Evolutionary conservation across 805 yeast genomes (phyloP).

Genomic region (Sungouiella blattae): DNA sequence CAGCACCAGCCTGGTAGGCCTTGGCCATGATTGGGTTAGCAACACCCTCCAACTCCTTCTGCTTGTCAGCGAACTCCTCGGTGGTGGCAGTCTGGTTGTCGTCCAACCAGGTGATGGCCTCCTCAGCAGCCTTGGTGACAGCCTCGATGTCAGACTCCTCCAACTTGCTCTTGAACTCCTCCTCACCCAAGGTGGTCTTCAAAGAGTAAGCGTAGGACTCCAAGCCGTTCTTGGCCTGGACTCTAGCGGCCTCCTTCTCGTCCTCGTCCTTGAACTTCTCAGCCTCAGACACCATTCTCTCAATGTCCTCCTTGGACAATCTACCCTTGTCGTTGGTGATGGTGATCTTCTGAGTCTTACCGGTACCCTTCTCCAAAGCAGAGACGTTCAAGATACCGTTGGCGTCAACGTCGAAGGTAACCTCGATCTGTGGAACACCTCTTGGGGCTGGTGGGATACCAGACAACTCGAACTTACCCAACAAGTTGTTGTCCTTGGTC

Average conservation of each 20-base stretch:
- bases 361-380: constrained; percentile 97
- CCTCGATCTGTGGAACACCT: constrained; percentile 98
- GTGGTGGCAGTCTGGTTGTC: constrained; percentile 86
- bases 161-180: constrained; percentile 60
- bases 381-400: constrained; percentile 96
- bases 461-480: constrained; percentile 94
- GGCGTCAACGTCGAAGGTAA: constrained; percentile 94
- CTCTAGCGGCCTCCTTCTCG: constrained; percentile 90
- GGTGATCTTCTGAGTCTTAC: constrained; percentile 94
- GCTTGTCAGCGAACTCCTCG: constrained; percentile 88
- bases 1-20: constrained; percentile 94
- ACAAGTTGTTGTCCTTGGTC: constrained; percentile 92
- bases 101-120: constrained; percentile 89
- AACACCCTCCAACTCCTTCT: constrained; percentile 91
- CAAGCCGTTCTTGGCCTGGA: constrained; percentile 89
- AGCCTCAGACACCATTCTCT: constrained; percentile 96
- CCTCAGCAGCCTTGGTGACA: constrained; percentile 77
- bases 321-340: constrained; percentile 99
- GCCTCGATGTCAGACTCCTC: constrained; percentile 64
- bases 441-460: constrained; percentile 99
- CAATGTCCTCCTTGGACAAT: constrained; percentile 95
- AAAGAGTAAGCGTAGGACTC: constrained; percentile 94
- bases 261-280: constrained; percentile 64
- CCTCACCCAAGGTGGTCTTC: constrained; percentile 61
- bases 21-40: constrained; percentile 97